Percentiles rank a stretch among this genome's conserved stretches.
phyloP scores from a whole-genome alignment of 257 asterid genomes.

The Plectranthus barbatus region DNA sequence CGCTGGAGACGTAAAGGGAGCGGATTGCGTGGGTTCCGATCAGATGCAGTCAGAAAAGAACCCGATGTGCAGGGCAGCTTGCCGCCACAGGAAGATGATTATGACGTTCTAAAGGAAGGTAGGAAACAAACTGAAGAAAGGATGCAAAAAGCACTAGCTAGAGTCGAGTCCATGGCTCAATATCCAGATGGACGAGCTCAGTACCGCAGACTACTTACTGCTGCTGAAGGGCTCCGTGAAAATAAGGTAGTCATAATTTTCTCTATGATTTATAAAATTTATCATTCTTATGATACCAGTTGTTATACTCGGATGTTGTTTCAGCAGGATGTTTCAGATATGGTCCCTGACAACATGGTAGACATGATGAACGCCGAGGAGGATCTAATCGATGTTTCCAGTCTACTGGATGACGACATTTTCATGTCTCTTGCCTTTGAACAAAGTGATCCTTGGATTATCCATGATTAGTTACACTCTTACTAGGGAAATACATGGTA shows the following conservation, averaged over 20 bases:
- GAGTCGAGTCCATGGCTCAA: conserved; percentile 90
- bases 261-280: too few species aligned
- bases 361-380: conserved; percentile 41
- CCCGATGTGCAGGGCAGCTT: conserved; percentile 24
- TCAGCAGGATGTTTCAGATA: conserved; percentile 44
- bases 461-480: conserved; percentile 7
- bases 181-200: conserved; percentile 89
- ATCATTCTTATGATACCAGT: too few species aligned
- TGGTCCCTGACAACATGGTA: conserved; percentile 27
- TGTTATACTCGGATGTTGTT: too few species aligned
- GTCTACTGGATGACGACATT: conserved; percentile 67
- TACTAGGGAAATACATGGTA: neutral
- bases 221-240: conserved; percentile 77
- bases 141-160: conserved; percentile 73
- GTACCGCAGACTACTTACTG: conserved; percentile 78
- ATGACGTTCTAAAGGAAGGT: conserved; percentile 76
- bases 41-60: conserved; percentile 39
- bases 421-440: conserved; percentile 73
- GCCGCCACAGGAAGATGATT: conserved; percentile 57
- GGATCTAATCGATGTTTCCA: conserved; percentile 56
- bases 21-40: conserved; percentile 78
- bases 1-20: conserved; percentile 93
- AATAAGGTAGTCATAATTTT: conserved; percentile 65
- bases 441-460: too few species aligned
- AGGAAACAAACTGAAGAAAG: conserved; percentile 84